Evolutionary conservation across 1,139 yeast genomes (phyloP).

Genomic region (Eremothecium gossypii): DNA sequence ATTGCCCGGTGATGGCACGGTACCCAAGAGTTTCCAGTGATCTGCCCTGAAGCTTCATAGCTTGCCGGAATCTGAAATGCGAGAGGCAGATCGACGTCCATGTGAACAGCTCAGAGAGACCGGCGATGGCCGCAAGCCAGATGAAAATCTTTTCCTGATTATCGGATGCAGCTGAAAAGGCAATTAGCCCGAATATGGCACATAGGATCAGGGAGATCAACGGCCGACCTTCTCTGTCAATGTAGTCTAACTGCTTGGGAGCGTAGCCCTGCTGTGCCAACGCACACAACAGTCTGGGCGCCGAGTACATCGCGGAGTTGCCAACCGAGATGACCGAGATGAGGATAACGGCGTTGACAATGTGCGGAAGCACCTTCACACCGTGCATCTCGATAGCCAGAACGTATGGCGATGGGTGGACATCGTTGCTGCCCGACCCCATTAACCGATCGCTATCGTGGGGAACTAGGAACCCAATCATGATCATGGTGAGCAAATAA

Average conservation of each 20-base stretch:
- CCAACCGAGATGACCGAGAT: conserved; percentile 61
- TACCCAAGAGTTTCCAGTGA: conserved; percentile 58
- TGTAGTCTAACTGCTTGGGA: conserved; percentile 45
- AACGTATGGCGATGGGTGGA: conserved; percentile 62
- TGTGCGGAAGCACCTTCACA: conserved; percentile 56
- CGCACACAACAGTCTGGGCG: conserved; percentile 75
- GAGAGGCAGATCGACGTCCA: conserved; percentile 73
- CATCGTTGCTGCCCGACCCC: conserved; percentile 34
- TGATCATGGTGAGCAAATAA: conserved; percentile 49
- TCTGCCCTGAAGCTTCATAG: conserved; percentile 58
- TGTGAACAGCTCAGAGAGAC: conserved; percentile 72
- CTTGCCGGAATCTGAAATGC: conserved; percentile 72
- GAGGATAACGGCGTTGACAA: conserved; percentile 67
- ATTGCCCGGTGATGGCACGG: conserved; percentile 56
- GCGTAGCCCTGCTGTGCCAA: conserved; percentile 74
- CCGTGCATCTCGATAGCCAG: conserved; percentile 66
- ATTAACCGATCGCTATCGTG: conserved; percentile 41
- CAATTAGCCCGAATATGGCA: conserved; percentile 69
- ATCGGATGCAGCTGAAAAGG: conserved; percentile 57
- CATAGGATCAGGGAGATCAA: conserved; percentile 49
- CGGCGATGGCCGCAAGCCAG: conserved; percentile 78
- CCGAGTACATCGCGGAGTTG: conserved; percentile 70
- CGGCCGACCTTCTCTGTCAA: conserved; percentile 59
- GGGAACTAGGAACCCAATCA: conserved; percentile 62
- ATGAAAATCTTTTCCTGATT: conserved; percentile 57